Evolutionary conservation across 805 yeast genomes (phyloP), one percentile per base, ranked within the genome.

Genomic region (Lipomyces chichibuensis): DNA sequence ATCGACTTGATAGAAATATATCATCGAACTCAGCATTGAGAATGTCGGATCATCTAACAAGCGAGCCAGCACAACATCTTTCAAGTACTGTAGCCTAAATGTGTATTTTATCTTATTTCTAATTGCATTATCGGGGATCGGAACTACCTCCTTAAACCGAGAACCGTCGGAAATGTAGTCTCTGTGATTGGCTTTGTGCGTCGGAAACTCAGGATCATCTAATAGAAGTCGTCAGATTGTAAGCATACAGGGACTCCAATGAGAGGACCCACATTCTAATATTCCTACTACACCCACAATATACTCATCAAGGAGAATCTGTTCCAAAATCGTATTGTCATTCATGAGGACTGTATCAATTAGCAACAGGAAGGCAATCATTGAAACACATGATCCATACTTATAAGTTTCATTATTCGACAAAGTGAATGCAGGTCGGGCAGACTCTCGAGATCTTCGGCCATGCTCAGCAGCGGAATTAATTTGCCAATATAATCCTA

Each of bases 61-160:
- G 62, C 97, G 81, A 2, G 95, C 93, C 33, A 94, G 78, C 1
- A 91, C 96, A 23, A 91, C 96, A 76, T 94, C 97, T 76, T 90
- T 90, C 59, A 95, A 80, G 75, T 90, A 91, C 74, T 89, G 93
- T 64, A 92, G 80, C 65, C 91, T 83, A 75, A 88, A 91, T 52
- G 95, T 92, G 73, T 87, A 86, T 64, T 88, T 87, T 65, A 93
- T 88, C 60, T 89, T 82, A 5, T 79, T 76, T 66, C 84, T 81
- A 17, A 87, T 81, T 2, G 80, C 79, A 1, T 79, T 78, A 72
- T 87, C 84, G 2, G 83, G 79, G 13, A 88, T 80, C 0, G 92
- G 92, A 17, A 91, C 79, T 2, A 92, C 90, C 71, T 89, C 88
- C 75, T 88, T 89, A 78, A 90, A 89, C 53, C 82, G 82, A 6